Percentiles rank a stretch among this genome's conserved stretches.
These are phyloP conservation scores for Saxispiralis lemnorum DNA, from an alignment of 495 filamentous ascomycete genomes.

Conservation along the genomic window DNA sequence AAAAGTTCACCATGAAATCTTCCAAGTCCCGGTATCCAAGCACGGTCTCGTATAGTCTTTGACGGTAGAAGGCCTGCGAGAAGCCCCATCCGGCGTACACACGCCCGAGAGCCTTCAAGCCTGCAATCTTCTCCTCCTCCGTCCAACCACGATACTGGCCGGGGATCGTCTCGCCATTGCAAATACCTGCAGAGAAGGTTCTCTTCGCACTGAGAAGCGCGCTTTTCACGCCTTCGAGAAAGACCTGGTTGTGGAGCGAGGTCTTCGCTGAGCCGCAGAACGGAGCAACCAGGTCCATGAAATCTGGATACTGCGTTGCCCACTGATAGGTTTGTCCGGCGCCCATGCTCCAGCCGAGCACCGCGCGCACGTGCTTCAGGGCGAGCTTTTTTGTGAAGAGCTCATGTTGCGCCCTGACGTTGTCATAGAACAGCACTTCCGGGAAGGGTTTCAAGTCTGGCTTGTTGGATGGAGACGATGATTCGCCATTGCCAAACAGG, in stretches of 20 bases:
- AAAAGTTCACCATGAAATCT: conserved; percentile 52
- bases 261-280: conserved; percentile 54
- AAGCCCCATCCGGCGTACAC: conserved; percentile 60
- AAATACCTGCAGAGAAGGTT: conserved; percentile 32
- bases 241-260: conserved; percentile 49
- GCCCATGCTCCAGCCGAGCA: conserved; percentile 58
- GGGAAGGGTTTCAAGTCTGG: conserved; percentile 39
- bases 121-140: conserved; percentile 36
- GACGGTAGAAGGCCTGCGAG: conserved; percentile 49
- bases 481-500: conserved; percentile 57
- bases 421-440: conserved; percentile 46
- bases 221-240: conserved; percentile 53
- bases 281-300: conserved; percentile 47
- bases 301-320: conserved; percentile 53
- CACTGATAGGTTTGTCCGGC: conserved; percentile 52
- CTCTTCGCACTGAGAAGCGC: conserved; percentile 46
- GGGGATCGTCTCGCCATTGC: conserved; percentile 24
- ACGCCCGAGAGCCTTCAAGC: conserved; percentile 50
- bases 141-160: conserved; percentile 34
- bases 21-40: conserved; percentile 47
- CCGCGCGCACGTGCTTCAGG: conserved; percentile 42
- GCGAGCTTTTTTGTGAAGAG: conserved; percentile 47
- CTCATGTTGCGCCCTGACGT: conserved; percentile 47
- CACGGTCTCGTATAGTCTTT: conserved; percentile 41
- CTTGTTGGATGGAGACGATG: conserved; percentile 50